Base-by-base conservation (phyloP, 148 eudicot species). In the Tetragonia tetragonoides region DNA sequence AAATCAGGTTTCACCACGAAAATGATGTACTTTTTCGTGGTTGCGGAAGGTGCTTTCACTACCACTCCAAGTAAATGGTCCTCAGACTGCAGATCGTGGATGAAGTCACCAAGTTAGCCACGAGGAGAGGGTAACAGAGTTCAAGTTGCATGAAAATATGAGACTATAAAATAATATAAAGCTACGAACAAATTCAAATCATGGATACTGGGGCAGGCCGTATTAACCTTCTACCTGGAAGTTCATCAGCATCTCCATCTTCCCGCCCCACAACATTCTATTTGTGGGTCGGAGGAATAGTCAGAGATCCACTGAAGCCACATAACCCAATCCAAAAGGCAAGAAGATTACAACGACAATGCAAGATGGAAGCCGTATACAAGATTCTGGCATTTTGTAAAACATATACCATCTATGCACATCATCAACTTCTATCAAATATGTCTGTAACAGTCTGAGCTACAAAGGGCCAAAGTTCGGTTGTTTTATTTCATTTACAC, bases 11-110 rank as follows among this genome's bases (percentile, higher is more conserved):
- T 95, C 82, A 95, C 74, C 69, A 95, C 89, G 60, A 95, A 78
- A 75, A 90, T 85, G 49, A 93, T 73, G 87, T 91, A 87, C 72
- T 85, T 87, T 81, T 88, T 93, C 37, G 44, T 76, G 81, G 69
- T 85, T 66, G 82, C 85, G 47, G 93, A 85, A 81, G 92, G 87
- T 74, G 86, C 77, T 88, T 95, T 93, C 63, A 93, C 75, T 41
- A 95, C 82, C 81, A 89, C 92, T 59, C 97, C 99, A 53, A 95
- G 95, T 81, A 91, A 86, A 86, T 95, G 99, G 78, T 93, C 92
- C 87, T 81, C 92, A 75, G 81, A 86, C 99, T 95, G 90, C 57
- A 80, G 79, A 83, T 81, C 62, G 64, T 56, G 44, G 66, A 77
- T 64, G 28, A 80, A 69, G 72, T 37, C 53, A 81, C 73, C 39